A percentile compares a stretch with the other conserved stretches of the same genome.
phyloP scores from a whole-genome alignment of 306 rosid genomes.

The Herpetospermum pedunculosum region DNA sequence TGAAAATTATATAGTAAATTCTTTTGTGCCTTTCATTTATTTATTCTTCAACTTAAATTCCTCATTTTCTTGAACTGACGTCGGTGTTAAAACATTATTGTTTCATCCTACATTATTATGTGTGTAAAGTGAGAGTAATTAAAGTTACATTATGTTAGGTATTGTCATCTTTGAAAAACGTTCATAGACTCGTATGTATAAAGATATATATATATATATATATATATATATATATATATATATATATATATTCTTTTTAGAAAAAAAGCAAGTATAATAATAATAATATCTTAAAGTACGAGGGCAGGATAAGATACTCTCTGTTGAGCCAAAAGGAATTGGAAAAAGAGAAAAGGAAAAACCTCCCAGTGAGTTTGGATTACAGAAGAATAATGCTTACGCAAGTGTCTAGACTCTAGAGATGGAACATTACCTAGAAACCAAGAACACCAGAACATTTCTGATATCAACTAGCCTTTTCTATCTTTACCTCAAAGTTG shows the following conservation, averaged over 20 bases:
- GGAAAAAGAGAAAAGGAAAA: background rate
- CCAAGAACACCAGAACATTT: background rate
- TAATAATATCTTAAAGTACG: background rate
- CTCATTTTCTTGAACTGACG: background rate
- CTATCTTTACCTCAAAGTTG: slow-evolving; percentile 1
- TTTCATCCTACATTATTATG: background rate
- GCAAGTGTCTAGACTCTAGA: background rate
- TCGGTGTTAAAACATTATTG: background rate
- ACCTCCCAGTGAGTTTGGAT: background rate
- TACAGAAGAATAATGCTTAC: background rate
- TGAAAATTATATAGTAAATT: background rate
- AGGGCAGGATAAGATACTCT: background rate
- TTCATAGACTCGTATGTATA: background rate
- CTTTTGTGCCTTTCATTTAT: background rate
- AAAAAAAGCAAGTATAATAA: background rate
- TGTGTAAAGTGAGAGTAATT: background rate
- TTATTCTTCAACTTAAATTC: background rate
- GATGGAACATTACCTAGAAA: background rate
- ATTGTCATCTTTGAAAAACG: background rate
- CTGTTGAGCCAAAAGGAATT: background rate
- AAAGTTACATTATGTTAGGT: background rate
- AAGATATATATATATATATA: no score
- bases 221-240: background rate
- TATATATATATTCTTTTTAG: background rate
- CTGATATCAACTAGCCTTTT: background rate